These are phyloP conservation scores for Drechslerella stenobrocha DNA, from an alignment of 2,329 filamentous ascomycete genomes.

Conservation along the genomic window DNA sequence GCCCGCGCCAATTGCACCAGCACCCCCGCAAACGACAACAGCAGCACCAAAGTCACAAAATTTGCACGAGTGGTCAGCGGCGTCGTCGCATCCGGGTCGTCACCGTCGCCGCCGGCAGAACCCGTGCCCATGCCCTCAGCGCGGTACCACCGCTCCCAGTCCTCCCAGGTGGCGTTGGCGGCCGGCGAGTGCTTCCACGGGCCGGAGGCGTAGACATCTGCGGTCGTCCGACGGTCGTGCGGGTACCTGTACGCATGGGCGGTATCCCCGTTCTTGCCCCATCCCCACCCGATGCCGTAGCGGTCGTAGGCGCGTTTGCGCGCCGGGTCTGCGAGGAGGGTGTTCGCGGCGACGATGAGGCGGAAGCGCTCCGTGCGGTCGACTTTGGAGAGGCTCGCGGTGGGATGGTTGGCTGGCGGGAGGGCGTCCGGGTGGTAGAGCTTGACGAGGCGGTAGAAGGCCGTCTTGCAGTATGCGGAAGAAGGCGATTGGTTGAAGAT, in stretches of 20 bases:
- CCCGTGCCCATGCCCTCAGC: slow-evolving; percentile 56
- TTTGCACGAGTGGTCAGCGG: slow-evolving; percentile 53
- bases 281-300: slow-evolving; percentile 77
- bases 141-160: slow-evolving; percentile 83
- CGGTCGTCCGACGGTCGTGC: slow-evolving; percentile 53
- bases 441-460: slow-evolving; percentile 90
- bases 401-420: slow-evolving; percentile 57
- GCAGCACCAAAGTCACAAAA: slow-evolving; percentile 64
- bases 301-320: slow-evolving; percentile 81
- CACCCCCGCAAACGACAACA: slow-evolving; percentile 60
- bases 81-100: slow-evolving; percentile 56
- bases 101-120: slow-evolving; percentile 54
- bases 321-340: slow-evolving; percentile 77
- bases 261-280: slow-evolving; percentile 76
- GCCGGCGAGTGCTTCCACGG: slow-evolving; percentile 60
- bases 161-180: slow-evolving; percentile 92
- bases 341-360: slow-evolving; percentile 82
- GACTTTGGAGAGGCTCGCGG: slow-evolving; percentile 61
- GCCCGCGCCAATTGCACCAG: slow-evolving; percentile 40
- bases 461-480: slow-evolving; percentile 63
- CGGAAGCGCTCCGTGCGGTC: slow-evolving; percentile 84
- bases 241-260: slow-evolving; percentile 77
- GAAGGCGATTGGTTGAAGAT: slow-evolving; percentile 39
- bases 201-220: slow-evolving; percentile 50
- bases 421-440: slow-evolving; percentile 86